These are phyloP conservation scores for Ustilago vetiveriae DNA, from an alignment of 1,284 basidiomycete genomes.

Conservation along the genomic window DNA sequence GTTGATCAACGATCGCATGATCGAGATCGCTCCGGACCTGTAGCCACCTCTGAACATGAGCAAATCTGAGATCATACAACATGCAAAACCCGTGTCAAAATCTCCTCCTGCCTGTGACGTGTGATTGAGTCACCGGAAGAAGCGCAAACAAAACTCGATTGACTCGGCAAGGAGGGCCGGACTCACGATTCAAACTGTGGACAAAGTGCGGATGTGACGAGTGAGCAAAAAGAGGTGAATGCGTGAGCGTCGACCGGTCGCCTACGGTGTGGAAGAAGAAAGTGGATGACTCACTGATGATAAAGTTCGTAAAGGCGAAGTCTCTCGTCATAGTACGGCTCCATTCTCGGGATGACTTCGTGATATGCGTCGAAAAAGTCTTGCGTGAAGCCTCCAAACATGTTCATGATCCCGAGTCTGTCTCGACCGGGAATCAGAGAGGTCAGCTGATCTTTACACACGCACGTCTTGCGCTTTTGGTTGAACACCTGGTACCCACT, in stretches of 20 bases:
- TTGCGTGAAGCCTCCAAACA: slow-evolving; percentile 45
- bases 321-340: slow-evolving; percentile 35
- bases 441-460: not conserved
- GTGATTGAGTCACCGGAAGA: too few relatives aligned
- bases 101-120: too few relatives aligned
- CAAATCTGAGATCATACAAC: slow-evolving; percentile 13
- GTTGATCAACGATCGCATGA: slow-evolving; percentile 37
- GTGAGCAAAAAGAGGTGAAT: not conserved
- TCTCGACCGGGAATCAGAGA: not conserved
- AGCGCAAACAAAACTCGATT: too few relatives aligned
- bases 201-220: not conserved
- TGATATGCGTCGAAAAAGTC: slow-evolving; percentile 49
- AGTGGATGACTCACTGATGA: slow-evolving; percentile 29
- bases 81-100: too few relatives aligned
- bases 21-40: slow-evolving; percentile 38
- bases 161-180: not conserved
- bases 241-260: slow-evolving; percentile 1
- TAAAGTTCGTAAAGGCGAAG: slow-evolving; percentile 39
- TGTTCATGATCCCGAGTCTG: slow-evolving; percentile 47
- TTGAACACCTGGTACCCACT: slow-evolving; percentile 3
- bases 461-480: not conserved
- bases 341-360: slow-evolving; percentile 19
- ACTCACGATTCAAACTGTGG: not conserved
- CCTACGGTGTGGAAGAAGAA: too few relatives aligned
- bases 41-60: slow-evolving; percentile 43